These are phyloP conservation scores for Xylona heveae DNA, from an alignment of 495 filamentous ascomycete genomes.

Conservation along the genomic window DNA sequence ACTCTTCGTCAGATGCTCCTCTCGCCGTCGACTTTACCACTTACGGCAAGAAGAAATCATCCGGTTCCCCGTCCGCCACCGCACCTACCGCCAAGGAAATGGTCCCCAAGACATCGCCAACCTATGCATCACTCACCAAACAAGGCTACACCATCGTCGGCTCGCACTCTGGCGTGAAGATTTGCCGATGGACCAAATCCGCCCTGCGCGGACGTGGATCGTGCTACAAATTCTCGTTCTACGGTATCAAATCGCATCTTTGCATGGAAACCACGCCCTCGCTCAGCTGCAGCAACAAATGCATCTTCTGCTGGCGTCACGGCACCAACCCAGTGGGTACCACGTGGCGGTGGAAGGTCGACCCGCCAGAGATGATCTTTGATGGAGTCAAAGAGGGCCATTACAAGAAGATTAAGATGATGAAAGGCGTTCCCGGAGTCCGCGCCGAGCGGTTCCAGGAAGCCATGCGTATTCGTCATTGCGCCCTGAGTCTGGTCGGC, in stretches of 20 bases:
- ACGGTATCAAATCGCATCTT: constrained; percentile 83
- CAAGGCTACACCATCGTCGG: constrained; percentile 92
- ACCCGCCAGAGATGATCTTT: constrained; percentile 75
- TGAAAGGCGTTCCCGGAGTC: constrained; percentile 82
- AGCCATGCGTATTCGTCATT: constrained; percentile 83
- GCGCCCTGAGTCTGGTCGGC: constrained; percentile 74
- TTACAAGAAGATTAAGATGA: constrained; percentile 93
- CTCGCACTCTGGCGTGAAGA: constrained; percentile 90
- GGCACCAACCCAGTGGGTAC: constrained; percentile 94
- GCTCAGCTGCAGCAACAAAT: constrained; percentile 91
- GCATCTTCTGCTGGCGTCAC: constrained; percentile 96
- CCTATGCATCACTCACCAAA: constrained; percentile 71
- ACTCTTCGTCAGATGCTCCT: too few relatives aligned
- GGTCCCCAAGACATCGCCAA: constrained; percentile 79
- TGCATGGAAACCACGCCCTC: constrained; percentile 97
- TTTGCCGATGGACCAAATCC: constrained; percentile 96
- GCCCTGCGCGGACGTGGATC: constrained; percentile 87
- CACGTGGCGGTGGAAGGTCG: constrained; percentile 88
- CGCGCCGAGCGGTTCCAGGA: constrained; percentile 80
- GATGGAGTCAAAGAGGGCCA: constrained; percentile 74
- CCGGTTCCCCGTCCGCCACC: constrained; percentile 14
- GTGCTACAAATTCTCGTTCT: constrained; percentile 95
- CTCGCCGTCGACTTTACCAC: constrained; percentile 80
- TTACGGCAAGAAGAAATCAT: constrained; percentile 20
- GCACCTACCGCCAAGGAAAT: constrained; percentile 51